Evolutionary conservation across 2,329 filamentous ascomycete species (phyloP), one percentile per base, ranked within the genome.

Genomic region (Ceratocystiopsis sp.): DNA sequence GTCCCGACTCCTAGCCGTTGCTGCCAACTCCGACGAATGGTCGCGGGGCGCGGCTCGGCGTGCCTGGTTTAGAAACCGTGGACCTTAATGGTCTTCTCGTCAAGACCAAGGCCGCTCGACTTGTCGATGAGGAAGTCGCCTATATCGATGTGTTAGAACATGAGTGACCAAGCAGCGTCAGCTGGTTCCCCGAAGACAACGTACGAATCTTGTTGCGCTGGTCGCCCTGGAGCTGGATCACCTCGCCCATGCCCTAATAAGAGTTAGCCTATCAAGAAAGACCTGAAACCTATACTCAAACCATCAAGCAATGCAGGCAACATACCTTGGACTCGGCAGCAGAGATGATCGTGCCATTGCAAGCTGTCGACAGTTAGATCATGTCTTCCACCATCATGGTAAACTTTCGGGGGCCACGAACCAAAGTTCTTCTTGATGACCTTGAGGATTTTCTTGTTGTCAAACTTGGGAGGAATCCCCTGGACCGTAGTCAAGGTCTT

Each of bases 401-500:
- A 25, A 18, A 19, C 36, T 16, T n/a, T 4, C 4, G 37, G 14
- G 29, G 17, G 9, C 2, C 7, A 34, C 40, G 7, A 32, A 48
- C 46, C 46, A 16, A 48, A 48, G 15, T 48, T 44, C 78, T 96
- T 96, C 80, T 96, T 96, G 74, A 96, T 94, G 67, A 93, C 87
- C 74, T 95, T 95, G 59, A 98, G 80, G 64, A 98, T 95, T 73
- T 95, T 95, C 79, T 95, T 96, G 68, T 91, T 86, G 69, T 95
- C 89, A 61, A 95, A 96, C 64, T 96, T 95, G 73, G 91, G 91
- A 52, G 91, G 89, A 59, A 98, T 80, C 68, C 91, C 91, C 77
- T 96, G 89, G 60, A 98, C 87, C 58, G 91, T 98, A 58, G 91
- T 98, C 82, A 98, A 76, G 73, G 91, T 96, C 78, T 98, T 98